A percentile compares a stretch with the other conserved stretches of the same genome.
These are phyloP conservation scores for Podospora appendiculata DNA, from an alignment of 495 filamentous ascomycete species.

Conservation along the genomic window DNA sequence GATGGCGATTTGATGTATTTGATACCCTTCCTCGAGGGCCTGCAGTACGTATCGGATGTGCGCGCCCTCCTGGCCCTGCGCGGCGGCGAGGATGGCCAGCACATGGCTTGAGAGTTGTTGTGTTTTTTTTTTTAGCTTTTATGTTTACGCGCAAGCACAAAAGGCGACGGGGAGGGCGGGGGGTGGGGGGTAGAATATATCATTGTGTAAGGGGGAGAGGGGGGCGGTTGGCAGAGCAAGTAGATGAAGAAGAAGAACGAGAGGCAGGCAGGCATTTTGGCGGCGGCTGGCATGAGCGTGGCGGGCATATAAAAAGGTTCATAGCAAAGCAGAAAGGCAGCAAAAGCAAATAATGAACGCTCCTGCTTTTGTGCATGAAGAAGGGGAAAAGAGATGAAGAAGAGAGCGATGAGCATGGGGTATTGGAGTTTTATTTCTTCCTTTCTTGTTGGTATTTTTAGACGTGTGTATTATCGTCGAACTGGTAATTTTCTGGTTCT, in stretches of 20 bases:
- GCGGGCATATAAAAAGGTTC: too few relatives aligned
- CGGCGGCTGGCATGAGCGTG: too few relatives aligned
- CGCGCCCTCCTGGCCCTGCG: slow-evolving; percentile 79
- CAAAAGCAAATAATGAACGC: not conserved
- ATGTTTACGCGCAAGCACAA: not conserved
- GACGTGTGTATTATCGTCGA: too few relatives aligned
- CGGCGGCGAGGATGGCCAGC: slow-evolving; percentile 66
- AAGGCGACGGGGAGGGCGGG: too few relatives aligned
- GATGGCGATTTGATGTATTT: slow-evolving; percentile 87
- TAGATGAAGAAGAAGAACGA: too few relatives aligned
- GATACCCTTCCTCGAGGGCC: slow-evolving; percentile 84
- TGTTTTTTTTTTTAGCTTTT: not conserved
- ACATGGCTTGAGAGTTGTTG: slow-evolving; percentile 25
- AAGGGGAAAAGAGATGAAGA: too few relatives aligned
- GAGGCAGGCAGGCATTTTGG: too few relatives aligned
- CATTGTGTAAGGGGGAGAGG: too few relatives aligned
- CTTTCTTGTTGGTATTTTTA: not conserved
- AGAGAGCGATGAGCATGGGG: not conserved
- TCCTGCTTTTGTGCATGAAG: too few relatives aligned
- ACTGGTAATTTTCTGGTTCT: too few relatives aligned
- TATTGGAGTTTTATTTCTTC: not conserved
- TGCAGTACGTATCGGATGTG: slow-evolving; percentile 95
- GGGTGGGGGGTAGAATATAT: too few relatives aligned
- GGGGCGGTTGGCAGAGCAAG: too few relatives aligned
- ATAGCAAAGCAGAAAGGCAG: not conserved